Conservation (phyloP, 805 yeast species). For the Candida pini region DNA sequence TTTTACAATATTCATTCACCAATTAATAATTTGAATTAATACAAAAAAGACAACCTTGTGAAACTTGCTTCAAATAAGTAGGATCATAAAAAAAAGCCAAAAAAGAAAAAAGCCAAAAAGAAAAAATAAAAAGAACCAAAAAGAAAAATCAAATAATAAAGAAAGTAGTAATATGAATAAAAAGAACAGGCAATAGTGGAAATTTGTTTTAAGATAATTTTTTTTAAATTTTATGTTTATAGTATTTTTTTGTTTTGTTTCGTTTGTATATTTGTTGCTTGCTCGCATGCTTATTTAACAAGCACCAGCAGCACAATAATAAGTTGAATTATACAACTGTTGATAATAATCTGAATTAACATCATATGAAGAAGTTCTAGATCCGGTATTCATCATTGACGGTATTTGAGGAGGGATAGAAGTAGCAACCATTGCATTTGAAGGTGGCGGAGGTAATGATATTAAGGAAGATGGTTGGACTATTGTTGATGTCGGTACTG, state of each 20-base stretch:
- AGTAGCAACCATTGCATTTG: too few relatives aligned
- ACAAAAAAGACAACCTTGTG: background rate
- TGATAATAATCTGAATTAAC: constrained; percentile 4
- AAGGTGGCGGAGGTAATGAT: constrained; percentile 7
- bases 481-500: background rate
- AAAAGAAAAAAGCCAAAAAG: constrained; percentile 1
- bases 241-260: too few relatives aligned
- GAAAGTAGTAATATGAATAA: background rate
- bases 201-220: too few relatives aligned
- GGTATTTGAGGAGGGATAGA: constrained; percentile 6
- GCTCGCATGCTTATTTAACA: constrained; percentile 13
- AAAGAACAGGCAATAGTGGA: constrained; percentile 1
- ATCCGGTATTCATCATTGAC: constrained; percentile 13
- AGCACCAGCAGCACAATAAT: constrained; percentile 19
- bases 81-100: too few relatives aligned
- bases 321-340: constrained; percentile 6
- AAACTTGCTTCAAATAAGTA: too few relatives aligned
- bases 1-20: too few relatives aligned
- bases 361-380: background rate
- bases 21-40: too few relatives aligned
- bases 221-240: too few relatives aligned
- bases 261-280: too few relatives aligned
- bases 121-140: background rate
- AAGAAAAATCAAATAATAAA: background rate
- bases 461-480: background rate